Base-by-base conservation (phyloP, 2,329 filamentous ascomycete genomes). In the Gnomoniopsis smithogilvyi region DNA sequence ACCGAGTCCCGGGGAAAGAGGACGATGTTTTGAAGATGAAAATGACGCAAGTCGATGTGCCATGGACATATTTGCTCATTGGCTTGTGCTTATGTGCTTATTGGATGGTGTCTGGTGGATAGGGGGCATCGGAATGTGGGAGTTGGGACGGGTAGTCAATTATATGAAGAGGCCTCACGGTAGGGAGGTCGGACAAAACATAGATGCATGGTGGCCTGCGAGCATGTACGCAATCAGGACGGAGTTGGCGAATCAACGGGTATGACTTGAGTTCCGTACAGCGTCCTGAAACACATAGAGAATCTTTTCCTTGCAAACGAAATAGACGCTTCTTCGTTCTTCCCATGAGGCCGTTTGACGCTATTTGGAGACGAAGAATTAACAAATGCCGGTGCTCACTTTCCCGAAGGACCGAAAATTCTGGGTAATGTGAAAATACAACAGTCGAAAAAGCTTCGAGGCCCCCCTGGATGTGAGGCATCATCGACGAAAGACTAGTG, bases 71-170 rank as follows among this genome's bases (percentile, higher is more conserved):
- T 74, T 75, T 53, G 67, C 72, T 0, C 73, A 76, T 46, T 76
- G 73, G 73, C 68, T 75, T 4, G 72, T 75, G 6, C 51, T 75
- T 1, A 66, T 74, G 0, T 66, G 74, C 61, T 21, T 74, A n/a
- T 50, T 76, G 3, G 73, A 76, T 54, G 69, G 70, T 0, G 73
- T 75, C 1, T 76, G 73, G 73, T 76, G 73, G 73, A 74, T 76
- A 46, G 71, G 72, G 0, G 68, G 66, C 0, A 70, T 72, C 3
- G 73, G 73, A 0, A 59, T 59, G 3, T 75, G 70, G 69, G 73
- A 76, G 59, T 56, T 76, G 30, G 61, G 64, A 0, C 59, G 69
- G 24, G 59, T 73, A 0, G 62, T 72, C 0, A 30, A 22, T 6
- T 60, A 64, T 19, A 30, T 68, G 57, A 52, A 55, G 3, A 26